A percentile compares a stretch with the other conserved stretches of the same genome.
These are phyloP conservation scores for Margaritispora aquatica DNA, from an alignment of 495 filamentous ascomycete genomes.

Conservation along the genomic window DNA sequence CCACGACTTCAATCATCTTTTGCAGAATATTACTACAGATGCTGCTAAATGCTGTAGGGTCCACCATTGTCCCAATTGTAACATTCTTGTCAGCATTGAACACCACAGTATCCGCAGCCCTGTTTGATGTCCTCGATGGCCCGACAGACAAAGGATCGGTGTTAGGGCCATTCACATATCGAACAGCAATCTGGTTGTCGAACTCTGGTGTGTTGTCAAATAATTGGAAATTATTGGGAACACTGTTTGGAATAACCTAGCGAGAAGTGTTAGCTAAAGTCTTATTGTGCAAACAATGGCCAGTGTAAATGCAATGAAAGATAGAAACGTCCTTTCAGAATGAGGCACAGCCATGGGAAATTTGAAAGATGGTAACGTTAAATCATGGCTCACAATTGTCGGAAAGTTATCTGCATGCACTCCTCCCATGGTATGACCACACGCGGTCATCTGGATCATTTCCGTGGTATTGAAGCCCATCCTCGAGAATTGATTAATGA, in stretches of 20 bases:
- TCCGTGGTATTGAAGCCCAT: conserved; percentile 50
- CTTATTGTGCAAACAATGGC: no score
- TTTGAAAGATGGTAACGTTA: no score
- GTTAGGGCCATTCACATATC: conserved; percentile 48
- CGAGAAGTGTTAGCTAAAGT: no score
- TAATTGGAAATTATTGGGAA: conserved; percentile 37
- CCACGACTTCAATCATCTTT: conserved; percentile 55
- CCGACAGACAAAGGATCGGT: conserved; percentile 48
- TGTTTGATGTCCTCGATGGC: conserved; percentile 27
- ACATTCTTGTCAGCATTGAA: conserved; percentile 50
- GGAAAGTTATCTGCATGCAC: conserved; percentile 52
- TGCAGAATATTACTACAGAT: conserved; percentile 47
- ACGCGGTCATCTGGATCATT: conserved; percentile 56
- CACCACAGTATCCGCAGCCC: conserved; percentile 49
- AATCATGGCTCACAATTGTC: conserved; percentile 43
- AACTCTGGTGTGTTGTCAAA: conserved; percentile 38
- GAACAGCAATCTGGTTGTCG: conserved; percentile 49
- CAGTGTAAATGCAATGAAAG: no score
- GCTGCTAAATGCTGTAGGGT: conserved; percentile 34
- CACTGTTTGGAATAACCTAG: conserved; percentile 29
- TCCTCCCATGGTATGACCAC: conserved; percentile 56
- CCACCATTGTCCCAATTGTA: conserved; percentile 43
- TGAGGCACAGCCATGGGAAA: no score
- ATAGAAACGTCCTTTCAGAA: no score
- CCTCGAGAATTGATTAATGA: conserved; percentile 46